These are phyloP conservation scores for Tetracentron sinense DNA, from an alignment of 164 flowering plant species.

Conservation along the genomic window DNA sequence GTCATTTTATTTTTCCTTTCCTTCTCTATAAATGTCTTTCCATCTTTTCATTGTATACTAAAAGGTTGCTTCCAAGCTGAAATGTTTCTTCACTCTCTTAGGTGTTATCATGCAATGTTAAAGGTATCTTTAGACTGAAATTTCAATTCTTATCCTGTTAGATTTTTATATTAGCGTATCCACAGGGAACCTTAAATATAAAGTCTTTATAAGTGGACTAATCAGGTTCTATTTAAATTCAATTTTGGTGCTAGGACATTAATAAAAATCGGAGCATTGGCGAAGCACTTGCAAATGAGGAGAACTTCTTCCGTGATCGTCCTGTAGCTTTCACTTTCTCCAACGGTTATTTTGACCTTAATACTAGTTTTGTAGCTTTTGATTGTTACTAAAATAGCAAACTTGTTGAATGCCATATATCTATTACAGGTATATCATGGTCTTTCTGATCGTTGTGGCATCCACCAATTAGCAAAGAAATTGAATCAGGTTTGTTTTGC, in stretches of 20 bases:
- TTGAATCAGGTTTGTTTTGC: slow-evolving; percentile 39
- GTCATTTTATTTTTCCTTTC: not conserved
- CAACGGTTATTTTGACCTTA: slow-evolving; percentile 3
- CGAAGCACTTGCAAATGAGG: slow-evolving; percentile 47
- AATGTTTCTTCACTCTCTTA: not conserved
- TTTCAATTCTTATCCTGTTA: not conserved
- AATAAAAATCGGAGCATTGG: slow-evolving; percentile 30
- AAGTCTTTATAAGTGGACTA: not conserved
- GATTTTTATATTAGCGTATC: not conserved
- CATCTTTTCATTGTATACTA: not conserved
- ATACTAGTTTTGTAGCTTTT: not conserved
- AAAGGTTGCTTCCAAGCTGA: not conserved
- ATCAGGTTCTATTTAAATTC: not conserved
- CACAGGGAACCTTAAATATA: too few relatives aligned
- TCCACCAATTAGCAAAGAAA: slow-evolving; percentile 53
- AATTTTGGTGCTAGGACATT: slow-evolving; percentile 33
- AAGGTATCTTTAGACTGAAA: not conserved
- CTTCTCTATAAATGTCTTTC: not conserved
- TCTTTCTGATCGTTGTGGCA: slow-evolving; percentile 45
- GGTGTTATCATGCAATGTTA: not conserved
- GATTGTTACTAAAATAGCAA: not conserved
- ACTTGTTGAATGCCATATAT: not conserved
- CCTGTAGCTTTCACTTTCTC: slow-evolving; percentile 32
- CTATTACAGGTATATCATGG: slow-evolving; percentile 35
- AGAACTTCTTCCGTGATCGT: slow-evolving; percentile 39